Evolutionary conservation across 1,284 basidiomycete species (phyloP).

Genomic region (Cutaneotrichosporon sp.): DNA sequence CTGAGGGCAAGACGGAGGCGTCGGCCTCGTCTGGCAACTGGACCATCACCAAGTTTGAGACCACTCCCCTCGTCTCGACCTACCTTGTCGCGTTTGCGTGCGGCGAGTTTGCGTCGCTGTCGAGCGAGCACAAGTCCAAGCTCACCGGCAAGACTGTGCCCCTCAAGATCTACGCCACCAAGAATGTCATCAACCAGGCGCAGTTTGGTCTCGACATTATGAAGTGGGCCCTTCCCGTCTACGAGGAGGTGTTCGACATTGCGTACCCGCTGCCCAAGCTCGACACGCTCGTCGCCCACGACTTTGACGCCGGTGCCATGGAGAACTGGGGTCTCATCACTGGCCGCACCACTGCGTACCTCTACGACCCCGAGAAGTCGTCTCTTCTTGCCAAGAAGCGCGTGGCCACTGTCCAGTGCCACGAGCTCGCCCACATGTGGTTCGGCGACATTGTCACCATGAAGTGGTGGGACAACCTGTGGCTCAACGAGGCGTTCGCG

Average conservation of each 20-base stretch:
- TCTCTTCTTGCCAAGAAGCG: conserved; percentile 73
- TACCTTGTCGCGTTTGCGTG: conserved; percentile 91
- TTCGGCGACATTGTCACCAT: conserved; percentile 89
- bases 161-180: conserved; percentile 82
- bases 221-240: conserved; percentile 77
- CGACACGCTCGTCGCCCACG: conserved; percentile 73
- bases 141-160: conserved; percentile 76
- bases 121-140: conserved; percentile 72
- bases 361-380: conserved; percentile 72
- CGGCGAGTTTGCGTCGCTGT: conserved; percentile 69
- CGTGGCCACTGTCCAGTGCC: conserved; percentile 58
- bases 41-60: conserved; percentile 75
- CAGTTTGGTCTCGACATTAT: conserved; percentile 79
- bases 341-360: conserved; percentile 74
- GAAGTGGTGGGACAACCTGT: conserved; percentile 90
- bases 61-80: conserved; percentile 75
- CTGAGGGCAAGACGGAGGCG: conserved; percentile 37
- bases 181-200: conserved; percentile 69
- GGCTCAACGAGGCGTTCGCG: conserved; percentile 73
- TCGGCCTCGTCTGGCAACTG: conserved; percentile 50
- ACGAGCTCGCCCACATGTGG: conserved; percentile 54
- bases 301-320: conserved; percentile 92
- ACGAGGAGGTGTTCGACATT: conserved; percentile 86
- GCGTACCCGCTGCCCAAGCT: conserved; percentile 90
- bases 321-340: conserved; percentile 96